Conservation (phyloP, 1,284 basidiomycete species). For the Ustilago esculenta region DNA sequence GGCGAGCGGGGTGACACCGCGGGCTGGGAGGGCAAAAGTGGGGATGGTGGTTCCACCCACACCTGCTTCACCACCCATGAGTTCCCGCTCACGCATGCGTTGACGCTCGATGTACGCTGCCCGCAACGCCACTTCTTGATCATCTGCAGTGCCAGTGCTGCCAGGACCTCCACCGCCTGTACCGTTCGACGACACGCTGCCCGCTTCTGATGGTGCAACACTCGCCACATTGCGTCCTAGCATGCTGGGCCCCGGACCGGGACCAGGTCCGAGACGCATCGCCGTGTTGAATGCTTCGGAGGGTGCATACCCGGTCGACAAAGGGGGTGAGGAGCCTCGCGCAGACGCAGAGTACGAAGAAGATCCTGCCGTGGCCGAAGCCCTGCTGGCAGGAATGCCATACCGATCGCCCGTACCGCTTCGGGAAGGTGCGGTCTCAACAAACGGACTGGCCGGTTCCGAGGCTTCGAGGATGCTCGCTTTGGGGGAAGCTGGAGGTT, state of each 20-base stretch:
- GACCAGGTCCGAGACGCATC: slow-evolving; percentile 27
- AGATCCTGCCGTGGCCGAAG: slow-evolving; percentile 45
- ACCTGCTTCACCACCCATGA: slow-evolving; percentile 59
- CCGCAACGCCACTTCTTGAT: slow-evolving; percentile 46
- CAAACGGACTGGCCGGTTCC: slow-evolving; percentile 38
- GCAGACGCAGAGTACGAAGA: slow-evolving; percentile 33
- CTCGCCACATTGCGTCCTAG: slow-evolving; percentile 45
- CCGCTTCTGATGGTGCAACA: slow-evolving; percentile 55
- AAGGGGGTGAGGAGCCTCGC: slow-evolving; percentile 22
- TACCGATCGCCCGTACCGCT: slow-evolving; percentile 17
- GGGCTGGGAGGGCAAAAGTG: slow-evolving; percentile 31
- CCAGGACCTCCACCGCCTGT: slow-evolving; percentile 41
- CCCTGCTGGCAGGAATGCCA: slow-evolving; percentile 28
- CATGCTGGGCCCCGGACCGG: slow-evolving; percentile 40
- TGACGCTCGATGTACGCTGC: slow-evolving; percentile 59
- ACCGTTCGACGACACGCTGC: slow-evolving; percentile 47
- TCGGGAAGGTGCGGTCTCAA: slow-evolving; percentile 31
- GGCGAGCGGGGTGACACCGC: slow-evolving; percentile 33
- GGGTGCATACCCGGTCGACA: slow-evolving; percentile 28
- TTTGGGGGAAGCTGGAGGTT: slow-evolving; percentile 62
- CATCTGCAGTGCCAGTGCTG: slow-evolving; percentile 42
- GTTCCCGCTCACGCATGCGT: slow-evolving; percentile 58
- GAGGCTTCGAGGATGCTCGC: slow-evolving; percentile 38
- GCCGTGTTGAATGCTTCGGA: slow-evolving; percentile 31
- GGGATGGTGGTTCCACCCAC: slow-evolving; percentile 52